Base-by-base conservation (phyloP, 176 grass and related monocot species). In the Chloris gayana region DNA sequence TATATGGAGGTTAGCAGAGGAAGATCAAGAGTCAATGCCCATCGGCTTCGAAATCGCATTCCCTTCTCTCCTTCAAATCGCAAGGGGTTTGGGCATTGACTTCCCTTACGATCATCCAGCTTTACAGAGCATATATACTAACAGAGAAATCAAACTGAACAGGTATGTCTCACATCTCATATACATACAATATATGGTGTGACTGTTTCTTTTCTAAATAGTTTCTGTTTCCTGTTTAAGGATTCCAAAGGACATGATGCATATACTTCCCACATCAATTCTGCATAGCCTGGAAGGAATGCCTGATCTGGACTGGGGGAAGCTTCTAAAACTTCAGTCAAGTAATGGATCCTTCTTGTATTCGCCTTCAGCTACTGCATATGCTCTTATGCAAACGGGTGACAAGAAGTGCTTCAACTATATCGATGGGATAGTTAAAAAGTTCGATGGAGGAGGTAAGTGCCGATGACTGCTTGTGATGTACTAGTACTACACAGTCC, bases 1-100 rank as follows among this genome's bases (percentile, higher is more conserved):
- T 39, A 89, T 95, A 82, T 91, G 88, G 86, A 93, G 90, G 51
- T 77, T 99, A 50, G 86, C 53, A 19, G 84, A 93, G 41, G 96
- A 95, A 41, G 88, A 89, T 6, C 79, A 63, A 0, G 96, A 95
- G 76, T 75, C 64, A 6, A 93, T 99, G 96, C 96, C 90, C 35
- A 95, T 98, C 27, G 96, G 96, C 19, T 99, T 99, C 35, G 96
- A 99, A 73, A 88, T 99, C 31, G 92, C 90, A 1, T 93, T 99
- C 88, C 96, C 96, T 78, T 95, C 92, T 50, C 92, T 95, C 10
- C 51, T 95, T 3, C 90, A 95, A 80, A 83, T 85, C 19, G 96
- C 92, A 14, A 91, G 67, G 61, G 53, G 67, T 42, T 27, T 95
- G 74, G 72, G 66, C n/a, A 71, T 99, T 5, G 81, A 91, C 4